These are phyloP conservation scores for Paramecium sonneborni DNA, from an alignment of 73 alveolate genomes.

Conservation along the genomic window DNA sequence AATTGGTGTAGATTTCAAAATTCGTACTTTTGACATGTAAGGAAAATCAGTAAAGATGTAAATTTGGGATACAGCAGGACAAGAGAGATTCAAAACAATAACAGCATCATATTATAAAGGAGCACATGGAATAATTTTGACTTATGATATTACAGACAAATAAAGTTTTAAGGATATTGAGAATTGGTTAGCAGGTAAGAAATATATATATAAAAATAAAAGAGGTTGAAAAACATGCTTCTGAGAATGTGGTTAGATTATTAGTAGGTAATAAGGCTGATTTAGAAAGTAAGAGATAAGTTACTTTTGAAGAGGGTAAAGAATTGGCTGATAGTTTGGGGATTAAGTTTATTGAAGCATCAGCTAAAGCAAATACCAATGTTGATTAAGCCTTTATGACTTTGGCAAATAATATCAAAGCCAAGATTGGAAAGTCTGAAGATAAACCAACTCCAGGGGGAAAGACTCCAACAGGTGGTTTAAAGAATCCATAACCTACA, in stretches of 20 bases:
- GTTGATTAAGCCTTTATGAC: slow-evolving; percentile 66
- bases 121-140: slow-evolving; percentile 84
- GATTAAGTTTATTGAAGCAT: slow-evolving; percentile 74
- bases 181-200: slow-evolving; percentile 78
- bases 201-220: neutral
- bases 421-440: slow-evolving; percentile 58
- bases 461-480: slow-evolving; percentile 50
- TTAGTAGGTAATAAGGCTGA: slow-evolving; percentile 88
- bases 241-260: slow-evolving; percentile 68
- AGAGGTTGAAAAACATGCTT: slow-evolving; percentile 70
- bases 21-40: slow-evolving; percentile 69
- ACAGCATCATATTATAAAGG: slow-evolving; percentile 85
- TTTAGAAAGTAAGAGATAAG: slow-evolving; percentile 78
- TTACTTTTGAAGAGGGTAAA: slow-evolving; percentile 77
- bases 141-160: slow-evolving; percentile 77
- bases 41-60: slow-evolving; percentile 69
- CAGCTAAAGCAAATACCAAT: slow-evolving; percentile 67
- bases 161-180: slow-evolving; percentile 79
- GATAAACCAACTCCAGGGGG: slow-evolving; percentile 63
- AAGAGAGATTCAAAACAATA: slow-evolving; percentile 79
- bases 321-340: slow-evolving; percentile 81
- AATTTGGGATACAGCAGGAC: slow-evolving; percentile 78
- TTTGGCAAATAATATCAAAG: slow-evolving; percentile 68
- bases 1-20: slow-evolving; percentile 79
- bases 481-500: neutral